Evolutionary conservation across 495 filamentous ascomycete genomes (phyloP).

Genomic region (Haplographium delicatum): DNA sequence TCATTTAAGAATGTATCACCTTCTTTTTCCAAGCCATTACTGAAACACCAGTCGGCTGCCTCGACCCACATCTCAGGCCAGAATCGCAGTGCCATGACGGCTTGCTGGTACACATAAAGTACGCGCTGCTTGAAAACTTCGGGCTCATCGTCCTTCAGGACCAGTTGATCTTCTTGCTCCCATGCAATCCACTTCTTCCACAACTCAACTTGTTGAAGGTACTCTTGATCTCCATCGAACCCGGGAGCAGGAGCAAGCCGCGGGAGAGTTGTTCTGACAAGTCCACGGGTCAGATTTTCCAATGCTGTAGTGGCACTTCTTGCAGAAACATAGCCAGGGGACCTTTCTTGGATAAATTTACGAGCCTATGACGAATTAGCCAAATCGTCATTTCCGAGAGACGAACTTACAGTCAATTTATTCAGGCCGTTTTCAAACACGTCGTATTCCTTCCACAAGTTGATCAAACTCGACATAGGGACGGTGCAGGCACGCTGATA

Average conservation of each 20-base stretch:
- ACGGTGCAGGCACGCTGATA: conserved; percentile 86
- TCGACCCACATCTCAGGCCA: conserved; percentile 95
- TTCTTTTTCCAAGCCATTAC: conserved; percentile 59
- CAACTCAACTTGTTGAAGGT: conserved; percentile 74
- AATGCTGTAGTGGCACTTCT: conserved; percentile 77
- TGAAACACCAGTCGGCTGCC: conserved; percentile 87
- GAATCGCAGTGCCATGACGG: conserved; percentile 87
- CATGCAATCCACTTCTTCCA: conserved; percentile 93
- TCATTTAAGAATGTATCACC: conserved; percentile 69
- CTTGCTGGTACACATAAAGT: conserved; percentile 87
- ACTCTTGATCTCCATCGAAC: conserved; percentile 83
- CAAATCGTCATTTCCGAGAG: conserved; percentile 25
- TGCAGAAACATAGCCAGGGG: conserved; percentile 88
- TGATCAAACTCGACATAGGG: conserved; percentile 72
- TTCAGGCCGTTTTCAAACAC: conserved; percentile 89
- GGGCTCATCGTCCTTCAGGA: conserved; percentile 72
- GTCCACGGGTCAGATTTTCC: conserved; percentile 74
- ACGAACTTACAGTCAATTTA: conserved; percentile 49
- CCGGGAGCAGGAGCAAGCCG: conserved; percentile 75
- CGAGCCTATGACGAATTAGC: conserved; percentile 57
- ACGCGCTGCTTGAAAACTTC: conserved; percentile 68
- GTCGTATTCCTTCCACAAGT: conserved; percentile 95
- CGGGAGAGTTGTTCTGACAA: conserved; percentile 73
- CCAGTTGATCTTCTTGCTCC: conserved; percentile 89
- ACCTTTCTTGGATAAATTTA: conserved; percentile 87